These are phyloP conservation scores for Cerioporus squamosus DNA, from an alignment of 1,284 basidiomycete species.

Conservation along the genomic window DNA sequence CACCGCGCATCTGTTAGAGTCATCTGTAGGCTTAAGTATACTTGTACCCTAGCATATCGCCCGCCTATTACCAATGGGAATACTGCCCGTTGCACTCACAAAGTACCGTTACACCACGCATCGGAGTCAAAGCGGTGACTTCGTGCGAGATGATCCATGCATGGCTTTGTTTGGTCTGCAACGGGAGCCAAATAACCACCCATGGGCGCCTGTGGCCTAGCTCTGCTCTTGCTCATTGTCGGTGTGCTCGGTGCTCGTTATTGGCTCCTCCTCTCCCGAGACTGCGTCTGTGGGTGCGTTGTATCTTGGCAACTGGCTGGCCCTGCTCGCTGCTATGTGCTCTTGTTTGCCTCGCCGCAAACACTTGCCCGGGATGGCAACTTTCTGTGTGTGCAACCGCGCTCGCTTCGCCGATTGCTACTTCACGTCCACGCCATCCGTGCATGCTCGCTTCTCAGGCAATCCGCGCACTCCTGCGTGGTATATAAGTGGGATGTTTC, in stretches of 20 bases:
- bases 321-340: neutral
- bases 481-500: neutral
- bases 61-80: neutral
- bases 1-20: constrained; percentile 19
- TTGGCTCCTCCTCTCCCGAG: neutral
- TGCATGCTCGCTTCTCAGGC: neutral
- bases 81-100: too few relatives aligned
- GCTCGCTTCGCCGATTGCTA: neutral
- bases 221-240: neutral
- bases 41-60: constrained; percentile 18
- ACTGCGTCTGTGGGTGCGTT: neutral
- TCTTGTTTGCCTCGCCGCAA: neutral
- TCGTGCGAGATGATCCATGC: neutral
- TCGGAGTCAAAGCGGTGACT: too few relatives aligned
- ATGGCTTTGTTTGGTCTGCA: constrained; percentile 3
- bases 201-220: neutral
- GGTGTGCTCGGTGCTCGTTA: neutral
- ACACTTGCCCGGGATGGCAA: constrained; percentile 10
- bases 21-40: constrained; percentile 20
- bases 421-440: constrained; percentile 1
- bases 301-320: neutral
- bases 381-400: neutral
- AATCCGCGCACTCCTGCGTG: neutral
- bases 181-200: constrained; percentile 4
- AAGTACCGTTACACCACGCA: too few relatives aligned